Percentiles rank a stretch among this genome's conserved stretches.
These are phyloP conservation scores for Hyaloperonospora arabidopsidis DNA, from an alignment of 352 stramenopile genomes.

Conservation along the genomic window DNA sequence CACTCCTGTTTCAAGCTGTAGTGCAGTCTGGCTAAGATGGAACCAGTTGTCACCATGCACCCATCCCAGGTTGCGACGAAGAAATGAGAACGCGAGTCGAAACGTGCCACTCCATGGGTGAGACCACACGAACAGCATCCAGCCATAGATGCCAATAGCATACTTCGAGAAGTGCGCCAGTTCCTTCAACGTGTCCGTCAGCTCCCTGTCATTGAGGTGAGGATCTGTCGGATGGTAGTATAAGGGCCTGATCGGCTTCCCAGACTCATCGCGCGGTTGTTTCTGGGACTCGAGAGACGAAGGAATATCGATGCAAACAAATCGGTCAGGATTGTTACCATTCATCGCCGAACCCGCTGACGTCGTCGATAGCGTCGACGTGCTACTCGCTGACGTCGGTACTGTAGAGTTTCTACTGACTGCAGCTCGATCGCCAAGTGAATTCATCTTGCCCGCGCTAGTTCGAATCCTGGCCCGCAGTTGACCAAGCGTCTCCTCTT, in stretches of 20 bases:
- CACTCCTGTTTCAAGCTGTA: conserved; percentile 72
- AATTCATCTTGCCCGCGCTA: conserved; percentile 20
- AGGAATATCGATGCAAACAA: conserved; percentile 49
- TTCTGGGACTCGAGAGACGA: conserved; percentile 9
- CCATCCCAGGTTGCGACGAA: conserved; percentile 49
- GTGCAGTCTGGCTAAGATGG: conserved; percentile 63
- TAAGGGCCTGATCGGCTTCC: conserved; percentile 13
- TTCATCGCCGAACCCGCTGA: conserved; percentile 25
- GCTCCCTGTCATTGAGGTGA: conserved; percentile 35
- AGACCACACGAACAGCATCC: conserved; percentile 88
- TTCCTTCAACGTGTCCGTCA: conserved; percentile 46
- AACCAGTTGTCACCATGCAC: conserved; percentile 86
- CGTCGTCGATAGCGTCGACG: conserved; percentile 12
- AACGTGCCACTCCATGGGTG: conserved; percentile 79
- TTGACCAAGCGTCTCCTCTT: conserved; percentile 41
- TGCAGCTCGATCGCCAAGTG: conserved; percentile 4
- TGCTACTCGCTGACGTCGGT: conserved; percentile 7
- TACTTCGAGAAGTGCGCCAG: conserved; percentile 83
- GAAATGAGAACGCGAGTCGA: conserved; percentile 63
- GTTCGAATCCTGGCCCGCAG: conserved; percentile 40
- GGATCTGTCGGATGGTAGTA: conserved; percentile 39
- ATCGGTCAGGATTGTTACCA: conserved; percentile 19
- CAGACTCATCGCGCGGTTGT: conserved; percentile 9
- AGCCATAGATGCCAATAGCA: conserved; percentile 81
- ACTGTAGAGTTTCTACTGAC: neutral